These are phyloP conservation scores for Eucalyptus erythrocorys DNA, from an alignment of 345 rosid species.

Conservation along the genomic window DNA sequence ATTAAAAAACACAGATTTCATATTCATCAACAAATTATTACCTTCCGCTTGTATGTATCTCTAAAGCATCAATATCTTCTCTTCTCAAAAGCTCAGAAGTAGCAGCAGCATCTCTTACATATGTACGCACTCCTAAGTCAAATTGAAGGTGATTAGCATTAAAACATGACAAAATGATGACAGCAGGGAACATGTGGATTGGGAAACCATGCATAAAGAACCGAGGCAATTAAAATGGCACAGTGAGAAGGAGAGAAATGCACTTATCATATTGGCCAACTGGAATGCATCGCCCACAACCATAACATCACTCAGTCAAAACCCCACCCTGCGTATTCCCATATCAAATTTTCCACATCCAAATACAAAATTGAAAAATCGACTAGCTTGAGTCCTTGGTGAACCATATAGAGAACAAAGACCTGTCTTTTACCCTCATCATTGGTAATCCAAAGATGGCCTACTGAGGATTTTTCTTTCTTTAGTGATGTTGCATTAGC, in stretches of 20 bases:
- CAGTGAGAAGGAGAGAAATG: neutral
- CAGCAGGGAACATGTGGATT: neutral
- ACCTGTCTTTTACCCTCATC: slow-evolving; percentile 4
- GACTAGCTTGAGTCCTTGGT: neutral
- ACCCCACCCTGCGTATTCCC: slow-evolving; percentile 30
- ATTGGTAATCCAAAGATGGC: neutral
- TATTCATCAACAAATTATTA: neutral
- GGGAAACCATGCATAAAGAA: neutral
- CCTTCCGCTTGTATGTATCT: slow-evolving; percentile 58
- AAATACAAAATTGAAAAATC: neutral
- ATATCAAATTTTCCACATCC: neutral
- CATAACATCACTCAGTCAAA: slow-evolving; percentile 42
- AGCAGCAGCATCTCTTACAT: slow-evolving; percentile 33
- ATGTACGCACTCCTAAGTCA: slow-evolving; percentile 22
- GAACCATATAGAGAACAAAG: neutral
- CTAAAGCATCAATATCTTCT: slow-evolving; percentile 37
- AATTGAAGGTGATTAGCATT: neutral
- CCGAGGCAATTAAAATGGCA: neutral
- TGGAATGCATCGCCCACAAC: slow-evolving; percentile 56
- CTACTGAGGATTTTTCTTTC: neutral
- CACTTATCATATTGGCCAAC: slow-evolving; percentile 45
- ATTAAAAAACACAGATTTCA: neutral
- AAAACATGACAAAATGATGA: neutral
- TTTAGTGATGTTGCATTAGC: slow-evolving; percentile 37
- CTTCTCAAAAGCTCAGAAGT: slow-evolving; percentile 32